A percentile compares a stretch with the other conserved stretches of the same genome.
Conservation (phyloP, 2,329 filamentous ascomycete genomes). For the Aspergillus costaricaensis region DNA sequence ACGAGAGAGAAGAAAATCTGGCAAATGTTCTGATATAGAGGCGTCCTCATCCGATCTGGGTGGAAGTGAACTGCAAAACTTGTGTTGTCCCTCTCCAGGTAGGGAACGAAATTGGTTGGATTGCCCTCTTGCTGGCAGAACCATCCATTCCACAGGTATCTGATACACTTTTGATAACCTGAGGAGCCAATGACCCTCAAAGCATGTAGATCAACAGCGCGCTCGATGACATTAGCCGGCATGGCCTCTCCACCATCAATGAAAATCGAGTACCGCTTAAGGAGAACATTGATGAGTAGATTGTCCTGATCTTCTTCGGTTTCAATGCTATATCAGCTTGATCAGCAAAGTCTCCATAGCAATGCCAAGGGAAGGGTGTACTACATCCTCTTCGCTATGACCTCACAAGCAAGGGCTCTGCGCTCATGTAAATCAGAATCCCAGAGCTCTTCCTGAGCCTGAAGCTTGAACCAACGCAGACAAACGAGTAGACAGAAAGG, state of each 20-base stretch:
- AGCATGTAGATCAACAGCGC: conserved; percentile 89
- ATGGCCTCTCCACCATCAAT: conserved; percentile 69
- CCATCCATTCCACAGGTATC: conserved; percentile 93
- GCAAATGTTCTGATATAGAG: conserved; percentile 86
- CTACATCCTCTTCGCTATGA: conserved; percentile 77
- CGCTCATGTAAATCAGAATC: conserved; percentile 81
- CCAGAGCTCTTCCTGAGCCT: conserved; percentile 82
- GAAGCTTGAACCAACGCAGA: conserved; percentile 74
- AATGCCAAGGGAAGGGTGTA: no score
- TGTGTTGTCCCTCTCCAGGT: conserved; percentile 76
- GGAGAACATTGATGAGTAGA: conserved; percentile 75
- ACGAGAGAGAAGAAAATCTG: conserved; percentile 82
- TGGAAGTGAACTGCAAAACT: conserved; percentile 81
- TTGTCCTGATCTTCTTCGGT: conserved; percentile 75
- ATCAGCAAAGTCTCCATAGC: conserved; percentile 4
- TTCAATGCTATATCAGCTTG: conserved; percentile 67
- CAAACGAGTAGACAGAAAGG: conserved; percentile 79
- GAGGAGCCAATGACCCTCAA: conserved; percentile 85
- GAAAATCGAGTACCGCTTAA: conserved; percentile 85
- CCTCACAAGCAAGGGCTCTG: conserved; percentile 80
- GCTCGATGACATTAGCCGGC: conserved; percentile 87
- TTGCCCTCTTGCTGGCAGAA: conserved; percentile 93
- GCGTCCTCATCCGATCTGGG: conserved; percentile 90
- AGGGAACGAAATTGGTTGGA: conserved; percentile 84
- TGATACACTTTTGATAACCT: conserved; percentile 94